Evolutionary conservation across 192 early-diverging fungal species (phyloP), one percentile per base, ranked within the genome.

Genomic region (Gaertneriomyces semiglobifer): DNA sequence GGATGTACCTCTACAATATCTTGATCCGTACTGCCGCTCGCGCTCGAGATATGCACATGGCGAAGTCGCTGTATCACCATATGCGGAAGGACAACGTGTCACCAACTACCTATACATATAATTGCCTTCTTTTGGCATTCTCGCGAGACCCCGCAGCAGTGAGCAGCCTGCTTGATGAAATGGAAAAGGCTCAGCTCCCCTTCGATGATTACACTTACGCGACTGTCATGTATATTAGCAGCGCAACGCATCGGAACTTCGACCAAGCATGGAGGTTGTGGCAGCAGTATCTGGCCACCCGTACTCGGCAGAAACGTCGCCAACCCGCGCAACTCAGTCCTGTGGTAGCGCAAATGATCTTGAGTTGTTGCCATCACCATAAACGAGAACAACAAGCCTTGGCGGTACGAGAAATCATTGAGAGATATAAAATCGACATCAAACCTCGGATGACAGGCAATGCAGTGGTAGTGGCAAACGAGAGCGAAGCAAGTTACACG

Each of bases 11-110:
- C 14, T 61, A 68, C 38, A 42, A 25, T 16, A 44, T 46, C n/a
- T 43, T 68, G 38, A 68, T 68, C n/a, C 51, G 58, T 25, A 43
- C 58, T n/a, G 58, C 66, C n/a, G 54, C 58, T 7, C 58, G 48
- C 2, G 18, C 14, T 11, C 41, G 14, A 6, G 12, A 51, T 16
- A 43, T 50, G 7, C 44, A 68, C 12, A 14, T 6, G 18, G 57
- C 66, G 9, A 38, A 52, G 11, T 25, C n/a, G 43, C 41, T 68
- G 5, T 46, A 53, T 11, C n/a, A 68, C 38, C 16, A 46, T 40
- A 68, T 68, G 66, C 12, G 38, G 11, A 25, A 12, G 19, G 54
- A 44, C 42, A 44, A 41, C 6, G n/a, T 50, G 5, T 5, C 6
- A 10, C 46, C 54, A 18, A 47, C 20, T 44, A 25, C 16, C 11